phyloP scores from a whole-genome alignment of 192 early-diverging fungal species.

The Podila minutissima region DNA sequence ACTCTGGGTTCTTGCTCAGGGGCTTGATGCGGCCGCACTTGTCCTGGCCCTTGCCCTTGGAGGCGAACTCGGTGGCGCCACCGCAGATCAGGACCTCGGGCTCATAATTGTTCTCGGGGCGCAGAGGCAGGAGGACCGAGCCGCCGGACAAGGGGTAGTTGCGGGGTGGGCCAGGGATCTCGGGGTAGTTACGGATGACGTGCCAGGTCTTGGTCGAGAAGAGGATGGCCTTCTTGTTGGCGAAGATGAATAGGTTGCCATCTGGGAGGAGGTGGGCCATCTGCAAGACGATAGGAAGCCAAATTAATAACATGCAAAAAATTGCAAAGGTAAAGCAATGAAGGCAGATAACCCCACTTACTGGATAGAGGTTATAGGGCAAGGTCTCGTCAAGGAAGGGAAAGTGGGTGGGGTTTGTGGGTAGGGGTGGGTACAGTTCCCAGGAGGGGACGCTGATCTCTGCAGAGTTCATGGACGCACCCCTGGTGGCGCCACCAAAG shows the following conservation, averaged over 20 bases:
- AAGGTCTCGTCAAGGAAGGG: slow-evolving; percentile 54
- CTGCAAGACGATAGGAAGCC: slow-evolving; percentile 1
- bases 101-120: slow-evolving; percentile 63
- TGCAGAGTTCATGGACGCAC: slow-evolving; percentile 49
- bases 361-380: slow-evolving; percentile 57
- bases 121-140: slow-evolving; percentile 61
- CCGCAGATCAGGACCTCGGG: slow-evolving; percentile 70
- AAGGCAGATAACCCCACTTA: neutral
- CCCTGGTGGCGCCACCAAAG: slow-evolving; percentile 59
- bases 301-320: neutral
- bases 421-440: slow-evolving; percentile 57
- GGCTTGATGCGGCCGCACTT: slow-evolving; percentile 62
- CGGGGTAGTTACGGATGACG: slow-evolving; percentile 52
- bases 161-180: slow-evolving; percentile 56
- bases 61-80: slow-evolving; percentile 51
- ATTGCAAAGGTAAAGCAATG: too few species aligned
- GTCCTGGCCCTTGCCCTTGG: slow-evolving; percentile 39
- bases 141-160: slow-evolving; percentile 68
- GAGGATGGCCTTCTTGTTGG: slow-evolving; percentile 53
- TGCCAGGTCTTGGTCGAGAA: slow-evolving; percentile 54
- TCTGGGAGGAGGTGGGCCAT: slow-evolving; percentile 57
- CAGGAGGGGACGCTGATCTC: slow-evolving; percentile 53
- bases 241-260: slow-evolving; percentile 60
- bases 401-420: slow-evolving; percentile 50
- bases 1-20: slow-evolving; percentile 33